Evolutionary conservation across 805 yeast species (phyloP).

Genomic region (Wickerhamiella nectarea): DNA sequence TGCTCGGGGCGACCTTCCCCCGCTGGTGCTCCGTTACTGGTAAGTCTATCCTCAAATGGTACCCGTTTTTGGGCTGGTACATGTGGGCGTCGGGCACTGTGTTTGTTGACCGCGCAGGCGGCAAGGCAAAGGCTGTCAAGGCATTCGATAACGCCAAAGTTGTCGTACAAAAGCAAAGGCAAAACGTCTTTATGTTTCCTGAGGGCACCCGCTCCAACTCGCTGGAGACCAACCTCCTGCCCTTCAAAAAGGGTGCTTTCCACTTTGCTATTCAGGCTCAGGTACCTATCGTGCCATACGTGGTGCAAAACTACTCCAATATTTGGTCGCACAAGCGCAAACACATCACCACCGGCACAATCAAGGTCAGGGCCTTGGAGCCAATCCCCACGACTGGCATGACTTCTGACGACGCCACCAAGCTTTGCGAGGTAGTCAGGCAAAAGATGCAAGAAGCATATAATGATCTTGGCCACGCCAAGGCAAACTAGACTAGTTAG

Average conservation of each 20-base stretch:
- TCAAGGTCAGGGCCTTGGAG: slow-evolving; percentile 63
- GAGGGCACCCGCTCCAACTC: slow-evolving; percentile 92
- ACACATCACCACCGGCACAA: slow-evolving; percentile 45
- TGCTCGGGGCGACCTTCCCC: slow-evolving; percentile 76
- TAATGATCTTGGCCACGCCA: slow-evolving; percentile 21
- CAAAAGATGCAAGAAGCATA: slow-evolving; percentile 38
- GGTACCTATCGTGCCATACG: slow-evolving; percentile 80
- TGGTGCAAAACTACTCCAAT: slow-evolving; percentile 72
- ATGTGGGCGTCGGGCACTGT: slow-evolving; percentile 85
- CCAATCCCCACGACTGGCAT: slow-evolving; percentile 64
- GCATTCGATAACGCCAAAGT: slow-evolving; percentile 60
- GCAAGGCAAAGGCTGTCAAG: slow-evolving; percentile 51
- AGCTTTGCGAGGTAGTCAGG: slow-evolving; percentile 43
- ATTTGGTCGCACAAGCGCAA: slow-evolving; percentile 47
- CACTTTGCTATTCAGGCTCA: slow-evolving; percentile 89
- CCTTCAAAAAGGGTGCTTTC: slow-evolving; percentile 96
- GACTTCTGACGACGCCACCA: slow-evolving; percentile 56
- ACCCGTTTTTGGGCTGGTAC: slow-evolving; percentile 95
- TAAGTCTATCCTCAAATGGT: slow-evolving; percentile 64
- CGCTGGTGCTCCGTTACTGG: slow-evolving; percentile 86
- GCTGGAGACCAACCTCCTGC: slow-evolving; percentile 52
- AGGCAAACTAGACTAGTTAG: not conserved
- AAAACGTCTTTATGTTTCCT: slow-evolving; percentile 82
- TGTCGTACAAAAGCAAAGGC: slow-evolving; percentile 45
- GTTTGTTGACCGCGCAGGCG: slow-evolving; percentile 71